Evolutionary conservation across 2,329 filamentous ascomycete genomes (phyloP), one percentile per base, ranked within the genome.

Genomic region (Hypocrella siamensis): DNA sequence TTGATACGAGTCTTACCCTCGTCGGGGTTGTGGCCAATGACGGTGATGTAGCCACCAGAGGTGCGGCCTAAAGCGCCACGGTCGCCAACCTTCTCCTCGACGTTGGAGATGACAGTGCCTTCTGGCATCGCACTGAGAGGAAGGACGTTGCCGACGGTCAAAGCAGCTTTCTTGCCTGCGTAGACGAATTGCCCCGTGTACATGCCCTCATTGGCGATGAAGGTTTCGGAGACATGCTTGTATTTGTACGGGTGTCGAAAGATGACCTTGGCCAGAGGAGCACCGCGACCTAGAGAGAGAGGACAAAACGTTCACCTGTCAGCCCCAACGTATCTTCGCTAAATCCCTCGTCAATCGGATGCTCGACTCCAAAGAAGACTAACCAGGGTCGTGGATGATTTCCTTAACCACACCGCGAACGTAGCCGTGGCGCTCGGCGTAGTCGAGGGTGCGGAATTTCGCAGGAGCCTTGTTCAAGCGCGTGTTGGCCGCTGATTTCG

Each of bases 131-230:
- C 84, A 58, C 76, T 75, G 51, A 98, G 77, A 46, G 90, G 90
- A 43, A 98, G 83, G 59, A 98, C 67, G 75, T 98, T 98, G 65
- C 90, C 90, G 63, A 98, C 79, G 56, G 82, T 96, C 57, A 98
- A 76, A 47, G 79, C 72, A 54, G 90, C 90, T 70, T 93, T 90
- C 84, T 98, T 98, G 61, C 90, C 90, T 60, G 88, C 90, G 69
- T 98, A 98, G 79, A 98, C 85, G 76, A 98, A 98, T 68, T 98
- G 90, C 61, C 90, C 90, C 48, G 90, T 94, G 83, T 96, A 98
- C 86, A 96, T 94, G 71, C 90, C 90, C 75, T 96, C 90, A 70
- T 96, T 98, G 67, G 90, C 90, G 60, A 98, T 98, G 79, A 98
- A 94, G 51, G 90, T 98, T 79, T 98, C 86, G 63, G 80, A 88